phyloP scores from a whole-genome alignment of 805 yeast genomes.

The Kazachstania martiniae region DNA sequence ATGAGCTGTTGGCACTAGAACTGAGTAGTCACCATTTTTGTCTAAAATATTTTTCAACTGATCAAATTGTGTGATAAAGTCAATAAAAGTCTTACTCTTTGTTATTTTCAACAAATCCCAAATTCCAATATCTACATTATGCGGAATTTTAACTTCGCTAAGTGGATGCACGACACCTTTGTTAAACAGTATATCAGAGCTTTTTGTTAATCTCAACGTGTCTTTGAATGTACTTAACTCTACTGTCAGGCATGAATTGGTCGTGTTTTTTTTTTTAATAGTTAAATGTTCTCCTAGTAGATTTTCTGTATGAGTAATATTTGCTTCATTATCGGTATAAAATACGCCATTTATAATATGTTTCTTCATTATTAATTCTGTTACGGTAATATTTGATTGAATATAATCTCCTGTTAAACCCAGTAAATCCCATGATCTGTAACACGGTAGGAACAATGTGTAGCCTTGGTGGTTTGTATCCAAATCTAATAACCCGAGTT shows the following conservation, averaged over 20 bases:
- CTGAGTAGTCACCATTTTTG: conserved; percentile 39
- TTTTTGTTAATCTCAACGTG: conserved; percentile 20
- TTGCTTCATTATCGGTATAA: conserved; percentile 49
- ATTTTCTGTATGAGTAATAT: conserved; percentile 21
- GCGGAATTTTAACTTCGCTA: conserved; percentile 46
- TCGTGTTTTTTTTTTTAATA: conserved; percentile 4
- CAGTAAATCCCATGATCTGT: conserved; percentile 55
- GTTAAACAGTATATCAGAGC: conserved; percentile 60
- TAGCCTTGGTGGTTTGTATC: conserved; percentile 51
- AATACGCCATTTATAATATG: conserved; percentile 51
- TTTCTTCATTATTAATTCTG: conserved; percentile 45
- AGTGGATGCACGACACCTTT: conserved; percentile 81
- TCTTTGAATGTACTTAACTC: conserved; percentile 14
- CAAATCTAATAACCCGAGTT: conserved; percentile 41
- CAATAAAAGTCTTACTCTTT: too few species aligned
- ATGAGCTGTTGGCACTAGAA: conserved; percentile 60
- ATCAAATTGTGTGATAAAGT: conserved; percentile 47
- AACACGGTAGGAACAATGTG: conserved; percentile 69
- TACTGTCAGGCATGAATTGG: conserved; percentile 4
- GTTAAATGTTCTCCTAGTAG: conserved; percentile 14
- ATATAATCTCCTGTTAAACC: conserved; percentile 54
- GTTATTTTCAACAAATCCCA: conserved; percentile 43
- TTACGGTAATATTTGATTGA: conserved; percentile 37
- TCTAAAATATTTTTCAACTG: conserved; percentile 34
- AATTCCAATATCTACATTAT: conserved; percentile 40